Percentiles rank a stretch among this genome's conserved stretches.
Evolutionary conservation across 495 filamentous ascomycete species (phyloP).

Genomic region (Hypoxylon trugodes): DNA sequence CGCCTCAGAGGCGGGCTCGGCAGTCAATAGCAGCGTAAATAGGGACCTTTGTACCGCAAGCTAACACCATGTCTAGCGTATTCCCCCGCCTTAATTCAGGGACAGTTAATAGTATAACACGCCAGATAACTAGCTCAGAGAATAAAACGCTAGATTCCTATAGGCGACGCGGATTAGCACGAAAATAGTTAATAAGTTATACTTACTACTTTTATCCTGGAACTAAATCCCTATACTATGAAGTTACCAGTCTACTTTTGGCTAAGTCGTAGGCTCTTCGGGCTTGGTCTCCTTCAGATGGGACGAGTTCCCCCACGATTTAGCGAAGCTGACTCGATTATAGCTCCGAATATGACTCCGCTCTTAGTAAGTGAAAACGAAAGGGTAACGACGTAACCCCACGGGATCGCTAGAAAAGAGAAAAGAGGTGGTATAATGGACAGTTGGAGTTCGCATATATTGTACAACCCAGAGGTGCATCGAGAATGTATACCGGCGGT

Average conservation of each 20-base stretch:
- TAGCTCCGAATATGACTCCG: slow-evolving; percentile 23
- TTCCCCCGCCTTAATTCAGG: too few relatives aligned
- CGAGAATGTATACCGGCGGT: slow-evolving; percentile 28
- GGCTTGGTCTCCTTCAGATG: slow-evolving; percentile 21
- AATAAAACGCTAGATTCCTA: too few relatives aligned
- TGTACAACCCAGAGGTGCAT: slow-evolving; percentile 26
- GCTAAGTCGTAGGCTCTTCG: slow-evolving; percentile 25
- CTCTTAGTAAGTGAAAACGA: slow-evolving; percentile 23
- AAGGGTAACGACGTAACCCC: not conserved
- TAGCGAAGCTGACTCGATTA: not conserved
- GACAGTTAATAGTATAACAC: too few relatives aligned
- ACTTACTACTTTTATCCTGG: not conserved
- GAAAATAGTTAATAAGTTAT: not conserved
- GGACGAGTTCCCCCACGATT: slow-evolving; percentile 31
- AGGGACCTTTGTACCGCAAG: too few relatives aligned
- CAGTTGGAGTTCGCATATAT: slow-evolving; percentile 33
- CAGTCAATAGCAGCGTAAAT: too few relatives aligned
- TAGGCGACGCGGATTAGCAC: too few relatives aligned
- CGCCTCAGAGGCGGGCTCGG: too few relatives aligned
- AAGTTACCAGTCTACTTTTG: slow-evolving; percentile 21
- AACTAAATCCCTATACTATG: slow-evolving; percentile 4
- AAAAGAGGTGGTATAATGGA: slow-evolving; percentile 1
- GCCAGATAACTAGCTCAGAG: too few relatives aligned
- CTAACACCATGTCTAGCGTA: too few relatives aligned
- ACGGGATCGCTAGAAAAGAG: not conserved